phyloP scores from a whole-genome alignment of 768 basidiomycete species.

The Boletus speciosus region DNA sequence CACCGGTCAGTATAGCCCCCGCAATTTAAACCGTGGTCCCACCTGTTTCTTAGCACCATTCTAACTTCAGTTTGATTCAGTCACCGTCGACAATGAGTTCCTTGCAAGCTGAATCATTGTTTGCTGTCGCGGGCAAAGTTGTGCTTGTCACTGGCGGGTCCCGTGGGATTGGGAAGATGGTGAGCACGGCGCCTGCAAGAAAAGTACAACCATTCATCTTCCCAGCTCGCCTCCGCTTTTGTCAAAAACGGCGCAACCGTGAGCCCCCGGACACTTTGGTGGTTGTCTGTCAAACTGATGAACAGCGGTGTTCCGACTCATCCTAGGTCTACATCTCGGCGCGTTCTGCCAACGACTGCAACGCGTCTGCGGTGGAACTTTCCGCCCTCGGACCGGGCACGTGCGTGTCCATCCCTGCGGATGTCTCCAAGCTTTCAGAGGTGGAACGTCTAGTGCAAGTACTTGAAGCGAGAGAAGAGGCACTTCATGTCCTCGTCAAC shows the following conservation, averaged over 20 bases:
- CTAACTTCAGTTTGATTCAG: neutral
- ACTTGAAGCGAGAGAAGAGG: conserved; percentile 48
- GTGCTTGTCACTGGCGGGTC: conserved; percentile 67
- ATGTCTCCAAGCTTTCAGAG: conserved; percentile 52
- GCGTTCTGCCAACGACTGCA: conserved; percentile 50
- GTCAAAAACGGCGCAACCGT: conserved; percentile 60
- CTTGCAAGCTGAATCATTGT: conserved; percentile 37
- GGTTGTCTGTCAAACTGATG: conserved; percentile 2
- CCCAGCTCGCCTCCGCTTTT: conserved; percentile 61
- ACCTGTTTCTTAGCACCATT: neutral
- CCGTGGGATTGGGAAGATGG: conserved; percentile 66
- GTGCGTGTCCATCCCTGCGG: conserved; percentile 52
- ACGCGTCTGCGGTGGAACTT: conserved; percentile 49
- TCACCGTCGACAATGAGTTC: conserved; percentile 31
- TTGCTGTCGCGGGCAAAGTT: conserved; percentile 49
- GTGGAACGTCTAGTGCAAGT: conserved; percentile 51
- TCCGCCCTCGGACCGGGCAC: conserved; percentile 49
- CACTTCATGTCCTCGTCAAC: conserved; percentile 58
- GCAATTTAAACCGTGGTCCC: neutral
- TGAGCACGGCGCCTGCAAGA: conserved; percentile 19
- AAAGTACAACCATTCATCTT: conserved; percentile 7
- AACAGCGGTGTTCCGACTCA: neutral
- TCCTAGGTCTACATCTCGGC: conserved; percentile 60
- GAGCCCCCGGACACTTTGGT: neutral
- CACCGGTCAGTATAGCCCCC: neutral